Evolutionary conservation across 306 rosid genomes (phyloP).

Genomic region (Vigna angularis): DNA sequence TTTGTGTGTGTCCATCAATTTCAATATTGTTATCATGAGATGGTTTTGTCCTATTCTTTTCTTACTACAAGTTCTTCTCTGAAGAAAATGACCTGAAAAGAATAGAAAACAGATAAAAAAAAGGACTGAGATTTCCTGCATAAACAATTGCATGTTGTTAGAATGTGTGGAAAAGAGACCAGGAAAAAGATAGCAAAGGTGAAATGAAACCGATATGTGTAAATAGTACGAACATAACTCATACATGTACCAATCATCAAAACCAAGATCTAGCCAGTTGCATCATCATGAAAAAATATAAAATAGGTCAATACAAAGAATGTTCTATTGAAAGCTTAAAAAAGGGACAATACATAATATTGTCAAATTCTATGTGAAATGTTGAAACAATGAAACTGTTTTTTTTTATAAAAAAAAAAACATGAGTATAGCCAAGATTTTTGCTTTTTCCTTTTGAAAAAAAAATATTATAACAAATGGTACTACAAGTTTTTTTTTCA

Average conservation of each 20-base stretch:
- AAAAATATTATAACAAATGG: background rate
- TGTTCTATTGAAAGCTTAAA: no score
- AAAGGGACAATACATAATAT: no score
- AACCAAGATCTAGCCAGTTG: constrained; percentile 16
- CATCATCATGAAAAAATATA: background rate
- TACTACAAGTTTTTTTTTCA: constrained; percentile 5
- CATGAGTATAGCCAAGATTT: no score
- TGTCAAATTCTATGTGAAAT: no score
- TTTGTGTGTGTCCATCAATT: constrained; percentile 40
- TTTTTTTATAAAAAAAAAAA: no score
- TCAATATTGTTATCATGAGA: constrained; percentile 50
- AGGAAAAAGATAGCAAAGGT: constrained; percentile 32
- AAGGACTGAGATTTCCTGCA: constrained; percentile 18
- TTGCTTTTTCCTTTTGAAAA: no score
- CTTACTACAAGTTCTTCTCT: constrained; percentile 32
- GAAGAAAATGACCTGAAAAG: constrained; percentile 54
- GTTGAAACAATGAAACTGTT: no score
- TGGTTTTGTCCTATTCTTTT: constrained; percentile 43
- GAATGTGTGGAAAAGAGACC: constrained; percentile 42
- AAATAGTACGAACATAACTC: constrained; percentile 38
- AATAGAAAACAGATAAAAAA: constrained; percentile 29
- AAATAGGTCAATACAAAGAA: background rate
- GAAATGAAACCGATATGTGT: constrained; percentile 6
- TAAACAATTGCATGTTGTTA: constrained; percentile 33
- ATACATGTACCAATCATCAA: constrained; percentile 24